Percentiles rank a stretch among this genome's conserved stretches.
phyloP scores from a whole-genome alignment of 257 asterid genomes.

The Solanum ossicruentum region DNA sequence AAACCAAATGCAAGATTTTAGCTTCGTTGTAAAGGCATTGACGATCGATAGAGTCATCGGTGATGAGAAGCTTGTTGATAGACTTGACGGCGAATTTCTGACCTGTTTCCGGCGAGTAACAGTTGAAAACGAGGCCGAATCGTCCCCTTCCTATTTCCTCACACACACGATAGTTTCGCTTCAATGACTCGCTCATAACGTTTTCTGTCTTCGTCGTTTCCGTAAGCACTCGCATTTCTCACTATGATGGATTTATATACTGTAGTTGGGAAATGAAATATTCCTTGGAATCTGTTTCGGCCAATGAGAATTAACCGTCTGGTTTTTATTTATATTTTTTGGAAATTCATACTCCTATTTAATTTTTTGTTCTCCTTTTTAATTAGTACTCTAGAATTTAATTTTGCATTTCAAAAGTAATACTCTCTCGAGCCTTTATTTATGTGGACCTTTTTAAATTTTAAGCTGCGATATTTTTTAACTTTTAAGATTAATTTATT shows the following conservation, averaged over 20 bases:
- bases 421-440: too few relatives aligned
- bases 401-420: too few relatives aligned
- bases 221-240: background rate
- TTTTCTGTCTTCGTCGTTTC: background rate
- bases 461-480: too few relatives aligned
- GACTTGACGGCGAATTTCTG: constrained; percentile 54
- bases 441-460: too few relatives aligned
- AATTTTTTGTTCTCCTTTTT: too few relatives aligned
- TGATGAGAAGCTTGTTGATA: constrained; percentile 40
- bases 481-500: too few relatives aligned
- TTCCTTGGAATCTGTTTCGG: background rate
- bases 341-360: background rate
- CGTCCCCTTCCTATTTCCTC: constrained; percentile 64
- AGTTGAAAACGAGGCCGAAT: constrained; percentile 60
- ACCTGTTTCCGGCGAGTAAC: constrained; percentile 32
- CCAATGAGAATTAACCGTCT: background rate
- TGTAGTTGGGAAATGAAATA: background rate
- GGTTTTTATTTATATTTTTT: background rate
- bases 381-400: too few relatives aligned
- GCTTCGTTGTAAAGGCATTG: constrained; percentile 57
- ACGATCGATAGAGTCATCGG: constrained; percentile 46
- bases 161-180: constrained; percentile 34
- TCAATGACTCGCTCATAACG: constrained; percentile 41
- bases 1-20: constrained; percentile 34
- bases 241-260: background rate